Conservation (phyloP, 306 rosid species). For the Prunus padus region DNA sequence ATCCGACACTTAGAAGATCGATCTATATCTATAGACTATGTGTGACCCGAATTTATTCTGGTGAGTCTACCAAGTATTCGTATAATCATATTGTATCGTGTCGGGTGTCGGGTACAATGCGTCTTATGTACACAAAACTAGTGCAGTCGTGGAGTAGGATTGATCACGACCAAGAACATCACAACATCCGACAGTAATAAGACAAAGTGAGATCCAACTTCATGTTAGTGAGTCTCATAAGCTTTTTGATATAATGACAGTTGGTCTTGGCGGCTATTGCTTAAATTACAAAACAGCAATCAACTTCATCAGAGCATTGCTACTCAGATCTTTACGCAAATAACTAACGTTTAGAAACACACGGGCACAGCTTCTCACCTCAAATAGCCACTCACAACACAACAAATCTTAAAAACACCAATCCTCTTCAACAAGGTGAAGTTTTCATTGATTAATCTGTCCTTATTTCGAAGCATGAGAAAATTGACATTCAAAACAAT, state of each 20-base stretch:
- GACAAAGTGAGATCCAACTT: no score
- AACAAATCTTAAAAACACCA: not conserved
- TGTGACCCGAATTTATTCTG: no score
- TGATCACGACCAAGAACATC: not conserved
- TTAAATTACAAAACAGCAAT: not conserved
- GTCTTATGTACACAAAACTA: not conserved
- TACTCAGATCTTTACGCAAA: not conserved
- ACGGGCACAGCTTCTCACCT: not conserved
- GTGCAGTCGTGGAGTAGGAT: not conserved
- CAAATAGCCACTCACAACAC: not conserved
- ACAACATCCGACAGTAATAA: not conserved
- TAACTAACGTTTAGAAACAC: not conserved
- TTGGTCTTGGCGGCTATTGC: not conserved
- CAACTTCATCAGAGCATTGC: not conserved
- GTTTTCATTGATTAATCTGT: conserved; percentile 8
- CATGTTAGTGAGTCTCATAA: no score
- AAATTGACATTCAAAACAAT: conserved; percentile 7
- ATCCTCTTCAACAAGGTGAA: not conserved
- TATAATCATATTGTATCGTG: no score
- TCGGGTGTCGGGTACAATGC: not conserved
- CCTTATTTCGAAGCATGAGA: conserved; percentile 4
- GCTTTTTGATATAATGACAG: no score
- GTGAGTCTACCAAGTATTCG: no score
- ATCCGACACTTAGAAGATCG: not conserved
- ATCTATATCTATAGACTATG: no score